Conservation (phyloP, 805 yeast species). For the Pichia occidentalis region DNA sequence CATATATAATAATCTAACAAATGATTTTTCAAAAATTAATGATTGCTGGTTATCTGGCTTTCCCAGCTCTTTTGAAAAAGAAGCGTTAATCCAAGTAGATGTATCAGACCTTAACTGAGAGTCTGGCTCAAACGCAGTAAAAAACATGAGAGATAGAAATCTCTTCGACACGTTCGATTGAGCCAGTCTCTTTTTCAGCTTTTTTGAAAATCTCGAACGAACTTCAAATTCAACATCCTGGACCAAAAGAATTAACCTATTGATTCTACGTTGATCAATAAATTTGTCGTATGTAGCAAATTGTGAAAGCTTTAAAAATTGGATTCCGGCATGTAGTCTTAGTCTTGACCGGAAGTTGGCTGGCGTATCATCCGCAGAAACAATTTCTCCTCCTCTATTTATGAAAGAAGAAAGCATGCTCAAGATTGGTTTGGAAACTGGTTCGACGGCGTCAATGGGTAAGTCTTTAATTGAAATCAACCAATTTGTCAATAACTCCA, state of each 20-base stretch:
- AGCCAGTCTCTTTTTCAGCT: slow-evolving; percentile 46
- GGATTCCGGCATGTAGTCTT: slow-evolving; percentile 61
- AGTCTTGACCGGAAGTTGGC: slow-evolving; percentile 50
- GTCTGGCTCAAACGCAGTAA: slow-evolving; percentile 73
- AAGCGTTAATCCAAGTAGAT: slow-evolving; percentile 66
- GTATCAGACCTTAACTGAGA: slow-evolving; percentile 41
- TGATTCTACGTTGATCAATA: slow-evolving; percentile 46
- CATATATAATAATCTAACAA: slow-evolving; percentile 61
- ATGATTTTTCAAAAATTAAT: slow-evolving; percentile 55
- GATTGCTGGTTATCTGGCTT: slow-evolving; percentile 28
- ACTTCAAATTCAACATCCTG: slow-evolving; percentile 62
- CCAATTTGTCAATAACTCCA: slow-evolving; percentile 56
- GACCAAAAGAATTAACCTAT: slow-evolving; percentile 48
- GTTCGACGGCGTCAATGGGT: slow-evolving; percentile 33
- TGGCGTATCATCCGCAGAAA: slow-evolving; percentile 53
- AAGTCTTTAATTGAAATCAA: slow-evolving; percentile 33
- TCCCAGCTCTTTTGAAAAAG: slow-evolving; percentile 34
- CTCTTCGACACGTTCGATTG: slow-evolving; percentile 51
- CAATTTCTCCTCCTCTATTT: slow-evolving; percentile 73
- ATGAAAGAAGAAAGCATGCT: slow-evolving; percentile 61
- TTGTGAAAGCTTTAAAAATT: slow-evolving; percentile 58
- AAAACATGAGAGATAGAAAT: slow-evolving; percentile 61
- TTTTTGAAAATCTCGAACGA: slow-evolving; percentile 43
- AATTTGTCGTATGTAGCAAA: slow-evolving; percentile 43
- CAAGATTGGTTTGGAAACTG: slow-evolving; percentile 55